Conservation (phyloP, 1,284 basidiomycete species). For the Bjerkandera adusta region DNA sequence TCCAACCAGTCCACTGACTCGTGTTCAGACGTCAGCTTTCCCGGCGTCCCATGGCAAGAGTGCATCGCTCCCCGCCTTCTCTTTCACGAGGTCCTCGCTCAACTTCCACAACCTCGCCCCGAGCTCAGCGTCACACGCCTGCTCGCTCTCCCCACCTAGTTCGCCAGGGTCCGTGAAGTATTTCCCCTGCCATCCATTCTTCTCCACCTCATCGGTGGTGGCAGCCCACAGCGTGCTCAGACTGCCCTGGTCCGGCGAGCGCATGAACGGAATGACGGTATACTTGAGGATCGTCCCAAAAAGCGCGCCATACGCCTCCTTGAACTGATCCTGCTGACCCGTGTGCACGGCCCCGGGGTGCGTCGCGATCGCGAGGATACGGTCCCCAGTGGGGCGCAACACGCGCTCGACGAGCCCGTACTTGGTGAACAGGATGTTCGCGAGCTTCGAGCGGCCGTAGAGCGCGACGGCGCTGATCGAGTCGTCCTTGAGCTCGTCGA, state of each 20-base stretch:
- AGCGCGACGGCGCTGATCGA: slow-evolving; percentile 34
- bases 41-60: slow-evolving; percentile 26
- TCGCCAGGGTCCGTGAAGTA: slow-evolving; percentile 39
- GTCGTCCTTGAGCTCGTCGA: slow-evolving; percentile 38
- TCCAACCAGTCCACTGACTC: neutral
- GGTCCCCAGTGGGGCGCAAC: slow-evolving; percentile 29
- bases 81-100: slow-evolving; percentile 32
- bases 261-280: slow-evolving; percentile 34
- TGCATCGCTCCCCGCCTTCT: slow-evolving; percentile 33
- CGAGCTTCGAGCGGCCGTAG: slow-evolving; percentile 43
- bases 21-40: neutral
- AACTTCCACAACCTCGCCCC: slow-evolving; percentile 39
- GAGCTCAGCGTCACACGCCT: slow-evolving; percentile 34
- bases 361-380: slow-evolving; percentile 36
- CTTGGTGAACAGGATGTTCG: slow-evolving; percentile 41
- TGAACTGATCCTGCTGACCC: slow-evolving; percentile 41
- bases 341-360: slow-evolving; percentile 44
- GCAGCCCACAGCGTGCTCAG: slow-evolving; percentile 35
- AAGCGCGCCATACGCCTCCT: slow-evolving; percentile 36
- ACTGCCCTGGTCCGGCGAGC: slow-evolving; percentile 35
- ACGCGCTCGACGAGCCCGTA: slow-evolving; percentile 37
- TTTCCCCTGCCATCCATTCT: slow-evolving; percentile 23
- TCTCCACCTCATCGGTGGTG: slow-evolving; percentile 35
- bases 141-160: slow-evolving; percentile 33
- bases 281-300: slow-evolving; percentile 34